phyloP scores from a whole-genome alignment of 805 yeast species.

The Dipodascus albidus region DNA sequence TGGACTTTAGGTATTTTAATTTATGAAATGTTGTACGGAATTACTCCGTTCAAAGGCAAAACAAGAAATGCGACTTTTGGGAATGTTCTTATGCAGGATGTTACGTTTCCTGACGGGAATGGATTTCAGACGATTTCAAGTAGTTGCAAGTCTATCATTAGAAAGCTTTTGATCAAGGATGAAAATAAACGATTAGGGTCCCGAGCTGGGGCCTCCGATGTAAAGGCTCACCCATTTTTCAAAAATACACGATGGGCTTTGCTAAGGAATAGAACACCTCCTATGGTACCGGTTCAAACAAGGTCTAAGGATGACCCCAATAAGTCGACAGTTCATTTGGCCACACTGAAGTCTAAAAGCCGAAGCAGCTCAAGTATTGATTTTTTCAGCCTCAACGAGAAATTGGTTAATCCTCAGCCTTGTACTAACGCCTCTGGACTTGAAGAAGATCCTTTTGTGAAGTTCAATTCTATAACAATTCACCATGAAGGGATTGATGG shows the following conservation, averaged over 20 bases:
- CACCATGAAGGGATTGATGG: constrained; percentile 52
- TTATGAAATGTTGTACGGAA: constrained; percentile 91
- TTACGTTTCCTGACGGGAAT: constrained; percentile 39
- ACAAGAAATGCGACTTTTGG: constrained; percentile 84
- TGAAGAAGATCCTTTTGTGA: constrained; percentile 63
- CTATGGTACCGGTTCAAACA: constrained; percentile 79
- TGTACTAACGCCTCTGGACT: constrained; percentile 25
- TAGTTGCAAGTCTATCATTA: constrained; percentile 66
- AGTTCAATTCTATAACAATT: constrained; percentile 76
- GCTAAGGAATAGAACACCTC: constrained; percentile 85
- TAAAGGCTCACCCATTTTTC: constrained; percentile 84
- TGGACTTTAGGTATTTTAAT: constrained; percentile 95
- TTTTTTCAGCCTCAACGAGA: constrained; percentile 15
- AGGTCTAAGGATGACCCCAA: constrained; percentile 35
- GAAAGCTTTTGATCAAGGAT: constrained; percentile 76
- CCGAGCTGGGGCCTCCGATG: constrained; percentile 88
- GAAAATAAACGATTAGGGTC: constrained; percentile 85
- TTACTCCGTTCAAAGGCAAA: constrained; percentile 91
- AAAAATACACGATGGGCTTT: constrained; percentile 93
- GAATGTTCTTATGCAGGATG: constrained; percentile 75
- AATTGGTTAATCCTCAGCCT: constrained; percentile 5
- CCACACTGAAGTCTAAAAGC: background rate
- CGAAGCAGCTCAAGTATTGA: constrained; percentile 25
- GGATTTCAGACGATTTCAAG: constrained; percentile 48
- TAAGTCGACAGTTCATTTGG: constrained; percentile 7